phyloP scores from a whole-genome alignment of 2,329 filamentous ascomycete species.

The Trichophyton simii region DNA sequence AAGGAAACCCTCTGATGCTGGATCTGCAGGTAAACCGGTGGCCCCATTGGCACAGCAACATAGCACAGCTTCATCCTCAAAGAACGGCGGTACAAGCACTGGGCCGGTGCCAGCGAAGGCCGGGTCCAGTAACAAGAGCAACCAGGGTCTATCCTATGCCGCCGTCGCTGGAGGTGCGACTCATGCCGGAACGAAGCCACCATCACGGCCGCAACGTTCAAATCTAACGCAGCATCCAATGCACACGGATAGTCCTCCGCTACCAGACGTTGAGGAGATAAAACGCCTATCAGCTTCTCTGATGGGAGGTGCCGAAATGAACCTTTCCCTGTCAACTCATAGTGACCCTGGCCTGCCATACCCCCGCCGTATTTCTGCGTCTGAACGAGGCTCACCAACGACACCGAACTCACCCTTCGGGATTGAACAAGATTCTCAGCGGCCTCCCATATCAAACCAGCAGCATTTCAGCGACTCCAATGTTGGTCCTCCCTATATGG shows the following conservation, averaged over 20 bases:
- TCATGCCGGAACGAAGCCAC: not conserved
- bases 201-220: not conserved
- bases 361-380: not conserved
- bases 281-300: not conserved
- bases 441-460: not conserved
- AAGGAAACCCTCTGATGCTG: slow-evolving; percentile 15
- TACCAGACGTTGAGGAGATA: not conserved
- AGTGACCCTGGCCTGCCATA: slow-evolving; percentile 10
- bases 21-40: slow-evolving; percentile 28
- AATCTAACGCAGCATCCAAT: not conserved
- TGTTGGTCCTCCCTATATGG: not conserved
- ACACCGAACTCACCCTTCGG: not conserved
- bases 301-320: slow-evolving; percentile 1
- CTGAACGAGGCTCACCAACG: not conserved
- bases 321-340: slow-evolving; percentile 8
- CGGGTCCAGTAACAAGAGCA: slow-evolving; percentile 13
- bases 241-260: not conserved
- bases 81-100: slow-evolving; percentile 10
- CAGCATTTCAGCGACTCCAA: not conserved
- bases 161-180: slow-evolving; percentile 14
- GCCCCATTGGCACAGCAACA: slow-evolving; percentile 28
- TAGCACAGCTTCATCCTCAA: slow-evolving; percentile 22
- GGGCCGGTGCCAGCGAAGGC: not conserved
- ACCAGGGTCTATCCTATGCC: slow-evolving; percentile 26
- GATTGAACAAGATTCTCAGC: not conserved